A percentile compares a stretch with the other conserved stretches of the same genome.
These are phyloP conservation scores for Barnettozyma wickerhamii DNA, from an alignment of 805 yeast species.

Conservation along the genomic window DNA sequence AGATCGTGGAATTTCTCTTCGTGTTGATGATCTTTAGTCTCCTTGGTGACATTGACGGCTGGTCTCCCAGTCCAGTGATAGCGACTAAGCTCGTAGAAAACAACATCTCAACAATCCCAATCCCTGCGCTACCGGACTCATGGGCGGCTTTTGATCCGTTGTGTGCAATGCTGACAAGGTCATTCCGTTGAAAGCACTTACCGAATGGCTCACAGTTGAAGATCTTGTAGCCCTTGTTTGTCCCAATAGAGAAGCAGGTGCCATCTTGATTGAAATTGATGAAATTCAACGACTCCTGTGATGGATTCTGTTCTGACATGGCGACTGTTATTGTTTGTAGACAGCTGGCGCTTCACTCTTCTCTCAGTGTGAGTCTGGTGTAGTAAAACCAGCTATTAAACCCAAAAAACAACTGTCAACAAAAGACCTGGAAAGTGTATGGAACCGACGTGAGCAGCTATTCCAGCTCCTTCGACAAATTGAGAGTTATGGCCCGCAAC, in stretches of 20 bases:
- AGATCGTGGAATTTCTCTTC: constrained; percentile 52
- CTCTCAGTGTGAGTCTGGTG: too few species aligned
- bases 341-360: too few species aligned
- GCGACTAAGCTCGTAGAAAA: constrained; percentile 68
- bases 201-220: constrained; percentile 70
- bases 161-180: constrained; percentile 31
- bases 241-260: constrained; percentile 66
- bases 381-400: too few species aligned
- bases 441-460: too few species aligned
- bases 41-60: constrained; percentile 67
- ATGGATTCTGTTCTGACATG: constrained; percentile 2
- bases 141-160: not conserved
- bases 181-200: constrained; percentile 39
- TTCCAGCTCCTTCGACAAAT: too few species aligned
- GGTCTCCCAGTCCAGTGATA: constrained; percentile 69
- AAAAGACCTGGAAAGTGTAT: too few species aligned
- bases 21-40: constrained; percentile 81
- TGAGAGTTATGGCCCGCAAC: too few species aligned
- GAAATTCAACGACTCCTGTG: constrained; percentile 33
- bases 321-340: too few species aligned
- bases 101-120: constrained; percentile 73
- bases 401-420: too few species aligned
- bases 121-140: constrained; percentile 29
- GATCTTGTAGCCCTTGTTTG: constrained; percentile 57
- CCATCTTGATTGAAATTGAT: constrained; percentile 74